Evolutionary conservation across 148 eudicot genomes (phyloP).

Genomic region (Linanthus parryae): DNA sequence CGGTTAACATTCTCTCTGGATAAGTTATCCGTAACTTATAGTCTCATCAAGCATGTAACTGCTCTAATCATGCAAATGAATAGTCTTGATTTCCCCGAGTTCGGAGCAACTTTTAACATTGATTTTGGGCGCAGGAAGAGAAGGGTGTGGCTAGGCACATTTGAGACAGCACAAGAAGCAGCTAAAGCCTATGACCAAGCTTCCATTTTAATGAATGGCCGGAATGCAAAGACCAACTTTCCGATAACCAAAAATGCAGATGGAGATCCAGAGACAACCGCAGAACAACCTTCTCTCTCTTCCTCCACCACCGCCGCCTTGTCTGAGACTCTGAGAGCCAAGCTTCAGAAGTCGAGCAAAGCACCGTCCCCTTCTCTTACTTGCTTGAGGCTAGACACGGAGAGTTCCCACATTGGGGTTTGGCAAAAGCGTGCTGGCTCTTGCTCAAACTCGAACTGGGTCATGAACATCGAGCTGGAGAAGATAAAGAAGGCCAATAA

Average conservation of each 20-base stretch:
- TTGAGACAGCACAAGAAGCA: constrained; percentile 52
- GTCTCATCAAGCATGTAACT: too few species aligned
- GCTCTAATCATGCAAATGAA: too few species aligned
- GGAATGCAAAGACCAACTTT: constrained; percentile 48
- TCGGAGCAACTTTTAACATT: too few species aligned
- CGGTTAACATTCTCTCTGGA: too few species aligned
- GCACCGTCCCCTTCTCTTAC: constrained; percentile 43
- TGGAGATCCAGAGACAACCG: constrained; percentile 5
- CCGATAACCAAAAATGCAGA: constrained; percentile 19
- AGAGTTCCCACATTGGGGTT: constrained; percentile 46
- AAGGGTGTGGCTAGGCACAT: constrained; percentile 55
- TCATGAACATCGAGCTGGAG: constrained; percentile 28
- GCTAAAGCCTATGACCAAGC: constrained; percentile 54
- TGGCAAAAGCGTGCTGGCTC: constrained; percentile 52
- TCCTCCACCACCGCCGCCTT: constrained; percentile 6
- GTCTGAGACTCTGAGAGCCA: constrained; percentile 34
- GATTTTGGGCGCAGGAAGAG: constrained; percentile 52
- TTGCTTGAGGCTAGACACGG: constrained; percentile 48
- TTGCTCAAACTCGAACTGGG: constrained; percentile 39
- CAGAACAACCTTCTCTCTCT: too few species aligned
- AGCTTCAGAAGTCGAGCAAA: constrained; percentile 32
- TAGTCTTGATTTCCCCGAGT: too few species aligned
- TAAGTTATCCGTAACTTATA: too few species aligned
- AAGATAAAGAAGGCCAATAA: too few species aligned
- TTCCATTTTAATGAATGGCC: constrained; percentile 43